Percentiles rank a stretch among this genome's conserved stretches.
These are phyloP conservation scores for Hippophae gyantsensis DNA, from an alignment of 306 rosid species.

Conservation along the genomic window DNA sequence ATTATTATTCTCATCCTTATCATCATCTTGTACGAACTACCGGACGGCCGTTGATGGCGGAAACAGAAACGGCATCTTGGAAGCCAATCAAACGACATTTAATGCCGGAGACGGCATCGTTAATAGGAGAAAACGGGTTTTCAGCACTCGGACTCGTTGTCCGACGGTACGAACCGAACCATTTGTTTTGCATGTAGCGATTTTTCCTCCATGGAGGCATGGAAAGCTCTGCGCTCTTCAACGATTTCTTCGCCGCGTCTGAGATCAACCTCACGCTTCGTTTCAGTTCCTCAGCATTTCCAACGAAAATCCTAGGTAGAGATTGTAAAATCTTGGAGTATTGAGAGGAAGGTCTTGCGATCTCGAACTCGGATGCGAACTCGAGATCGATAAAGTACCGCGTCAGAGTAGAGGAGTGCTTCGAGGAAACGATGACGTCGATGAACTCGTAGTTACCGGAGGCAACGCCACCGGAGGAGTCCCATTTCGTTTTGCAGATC, in stretches of 20 bases:
- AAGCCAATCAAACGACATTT: constrained; percentile 55
- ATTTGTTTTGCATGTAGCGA: constrained; percentile 67
- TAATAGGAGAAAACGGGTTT: constrained; percentile 5
- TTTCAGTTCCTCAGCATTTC: constrained; percentile 49
- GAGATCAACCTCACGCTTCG: constrained; percentile 42
- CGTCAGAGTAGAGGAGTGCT: constrained; percentile 12
- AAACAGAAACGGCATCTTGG: constrained; percentile 25
- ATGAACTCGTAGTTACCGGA: constrained; percentile 62
- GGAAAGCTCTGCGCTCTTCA: constrained; percentile 33
- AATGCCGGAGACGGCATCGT: not conserved
- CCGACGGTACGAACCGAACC: constrained; percentile 64
- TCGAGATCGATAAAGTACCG: constrained; percentile 60
- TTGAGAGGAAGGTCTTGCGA: constrained; percentile 45
- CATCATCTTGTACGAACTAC: constrained; percentile 35
- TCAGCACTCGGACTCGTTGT: constrained; percentile 44
- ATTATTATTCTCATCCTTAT: constrained; percentile 5
- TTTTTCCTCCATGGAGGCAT: constrained; percentile 87
- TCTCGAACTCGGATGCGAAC: constrained; percentile 44
- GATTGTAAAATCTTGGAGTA: constrained; percentile 25
- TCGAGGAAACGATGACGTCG: constrained; percentile 37
- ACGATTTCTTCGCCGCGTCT: constrained; percentile 43
- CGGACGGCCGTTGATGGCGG: constrained; percentile 9
- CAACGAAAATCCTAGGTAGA: constrained; percentile 46
- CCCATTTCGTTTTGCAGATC: constrained; percentile 72
- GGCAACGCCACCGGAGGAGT: constrained; percentile 28